Conservation (phyloP, 768 basidiomycete genomes). For the Phallus indusiatus region DNA sequence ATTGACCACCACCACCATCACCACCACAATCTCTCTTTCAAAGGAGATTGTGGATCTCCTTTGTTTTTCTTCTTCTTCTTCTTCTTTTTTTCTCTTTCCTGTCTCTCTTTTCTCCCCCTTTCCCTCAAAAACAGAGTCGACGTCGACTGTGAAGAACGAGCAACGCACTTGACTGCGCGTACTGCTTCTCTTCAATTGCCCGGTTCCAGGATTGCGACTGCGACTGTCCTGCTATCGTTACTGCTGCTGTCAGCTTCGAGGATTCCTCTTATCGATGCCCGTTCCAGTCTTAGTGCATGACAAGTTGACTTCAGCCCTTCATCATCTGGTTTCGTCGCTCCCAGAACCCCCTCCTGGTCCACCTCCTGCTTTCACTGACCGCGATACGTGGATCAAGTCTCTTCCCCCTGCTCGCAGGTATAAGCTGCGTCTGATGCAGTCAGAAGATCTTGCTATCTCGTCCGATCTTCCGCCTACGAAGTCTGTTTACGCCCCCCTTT, state of each 20-base stretch:
- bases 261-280: constrained; percentile 45
- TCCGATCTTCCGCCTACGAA: neutral
- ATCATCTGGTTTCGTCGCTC: constrained; percentile 46
- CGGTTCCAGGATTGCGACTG: constrained; percentile 10
- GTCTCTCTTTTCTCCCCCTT: constrained; percentile 25
- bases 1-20: neutral
- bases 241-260: neutral
- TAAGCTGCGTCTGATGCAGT: constrained; percentile 36
- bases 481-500: constrained; percentile 7
- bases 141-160: constrained; percentile 25
- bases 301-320: constrained; percentile 43
- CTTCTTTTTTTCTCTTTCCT: neutral
- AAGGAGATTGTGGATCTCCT: neutral
- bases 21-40: neutral
- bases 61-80: neutral
- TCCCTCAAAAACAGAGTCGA: constrained; percentile 31
- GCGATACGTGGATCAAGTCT: constrained; percentile 67
- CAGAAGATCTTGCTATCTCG: neutral
- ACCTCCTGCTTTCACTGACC: constrained; percentile 54
- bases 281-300: constrained; percentile 65
- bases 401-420: constrained; percentile 63
- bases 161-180: neutral
- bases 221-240: constrained; percentile 1
- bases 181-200: constrained; percentile 14
- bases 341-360: constrained; percentile 51